Conservation (phyloP, 169 alveolate species). For the Eimeria acervulina region DNA sequence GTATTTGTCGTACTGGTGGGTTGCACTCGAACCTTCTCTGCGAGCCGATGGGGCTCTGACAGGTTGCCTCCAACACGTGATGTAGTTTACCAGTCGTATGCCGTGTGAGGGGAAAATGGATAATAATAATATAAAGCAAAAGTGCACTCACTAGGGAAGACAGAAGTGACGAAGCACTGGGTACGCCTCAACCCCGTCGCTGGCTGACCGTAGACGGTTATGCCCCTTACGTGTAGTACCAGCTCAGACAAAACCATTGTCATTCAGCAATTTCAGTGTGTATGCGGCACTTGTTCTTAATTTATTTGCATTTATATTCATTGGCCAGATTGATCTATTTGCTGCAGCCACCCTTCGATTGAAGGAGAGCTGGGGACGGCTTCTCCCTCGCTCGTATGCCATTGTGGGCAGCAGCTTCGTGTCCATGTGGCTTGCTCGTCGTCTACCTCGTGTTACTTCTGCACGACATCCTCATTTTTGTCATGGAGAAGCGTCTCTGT, state of each 20-base stretch:
- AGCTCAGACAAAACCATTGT: not conserved
- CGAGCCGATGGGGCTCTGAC: not conserved
- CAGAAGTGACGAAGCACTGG: not conserved
- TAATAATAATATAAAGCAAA: not conserved
- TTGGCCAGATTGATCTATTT: not conserved
- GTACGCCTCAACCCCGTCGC: not conserved
- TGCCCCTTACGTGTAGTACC: not conserved
- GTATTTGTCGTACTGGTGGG: not conserved
- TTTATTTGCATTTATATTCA: not conserved
- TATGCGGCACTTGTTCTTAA: not conserved
- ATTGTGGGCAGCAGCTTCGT: conserved; percentile 7
- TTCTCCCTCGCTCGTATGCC: conserved; percentile 26
- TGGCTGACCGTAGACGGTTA: not conserved
- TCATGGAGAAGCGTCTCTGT: not conserved
- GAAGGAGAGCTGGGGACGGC: not conserved
- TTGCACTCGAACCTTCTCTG: not conserved
- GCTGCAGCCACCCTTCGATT: not conserved
- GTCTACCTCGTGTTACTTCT: not conserved
- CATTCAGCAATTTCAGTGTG: not conserved
- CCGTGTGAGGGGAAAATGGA: not conserved
- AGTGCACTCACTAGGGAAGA: not conserved
- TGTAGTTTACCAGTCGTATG: not conserved
- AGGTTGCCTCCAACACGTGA: not conserved
- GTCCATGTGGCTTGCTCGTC: conserved; percentile 27
- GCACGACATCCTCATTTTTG: not conserved